These are phyloP conservation scores for Isabelozyma gotoi DNA, from an alignment of 805 yeast genomes.

Conservation along the genomic window DNA sequence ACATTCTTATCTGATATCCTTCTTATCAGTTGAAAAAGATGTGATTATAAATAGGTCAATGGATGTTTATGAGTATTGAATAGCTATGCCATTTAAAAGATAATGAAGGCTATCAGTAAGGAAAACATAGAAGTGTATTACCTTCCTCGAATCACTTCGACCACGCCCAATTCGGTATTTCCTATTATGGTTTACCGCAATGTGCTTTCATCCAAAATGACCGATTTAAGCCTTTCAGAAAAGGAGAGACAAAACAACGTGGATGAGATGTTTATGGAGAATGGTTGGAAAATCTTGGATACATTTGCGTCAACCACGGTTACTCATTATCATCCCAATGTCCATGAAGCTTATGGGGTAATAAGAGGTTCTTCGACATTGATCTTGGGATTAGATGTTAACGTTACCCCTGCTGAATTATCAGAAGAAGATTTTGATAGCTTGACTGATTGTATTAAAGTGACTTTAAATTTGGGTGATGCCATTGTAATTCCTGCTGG, in stretches of 20 bases:
- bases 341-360: conserved; percentile 8
- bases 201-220: background rate
- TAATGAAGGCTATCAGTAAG: too few relatives aligned
- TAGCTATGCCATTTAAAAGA: too few relatives aligned
- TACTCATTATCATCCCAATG: conserved; percentile 9
- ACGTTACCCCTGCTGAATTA: background rate
- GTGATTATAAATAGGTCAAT: too few relatives aligned
- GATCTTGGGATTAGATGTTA: conserved; percentile 6
- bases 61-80: too few relatives aligned
- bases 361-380: conserved; percentile 6
- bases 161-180: conserved; percentile 6
- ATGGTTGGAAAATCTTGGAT: conserved; percentile 3
- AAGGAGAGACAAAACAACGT: background rate
- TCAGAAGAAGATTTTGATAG: background rate
- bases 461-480: conserved; percentile 5
- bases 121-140: background rate
- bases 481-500: conserved; percentile 9
- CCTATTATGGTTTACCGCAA: conserved; percentile 7
- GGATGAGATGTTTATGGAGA: background rate
- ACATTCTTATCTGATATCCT: background rate
- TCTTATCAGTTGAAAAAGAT: too few relatives aligned
- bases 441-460: background rate
- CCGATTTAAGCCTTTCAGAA: background rate
- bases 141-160: background rate
- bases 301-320: conserved; percentile 1